These are phyloP conservation scores for Stephania cephalantha DNA, from an alignment of 164 flowering plant genomes.

Conservation along the genomic window DNA sequence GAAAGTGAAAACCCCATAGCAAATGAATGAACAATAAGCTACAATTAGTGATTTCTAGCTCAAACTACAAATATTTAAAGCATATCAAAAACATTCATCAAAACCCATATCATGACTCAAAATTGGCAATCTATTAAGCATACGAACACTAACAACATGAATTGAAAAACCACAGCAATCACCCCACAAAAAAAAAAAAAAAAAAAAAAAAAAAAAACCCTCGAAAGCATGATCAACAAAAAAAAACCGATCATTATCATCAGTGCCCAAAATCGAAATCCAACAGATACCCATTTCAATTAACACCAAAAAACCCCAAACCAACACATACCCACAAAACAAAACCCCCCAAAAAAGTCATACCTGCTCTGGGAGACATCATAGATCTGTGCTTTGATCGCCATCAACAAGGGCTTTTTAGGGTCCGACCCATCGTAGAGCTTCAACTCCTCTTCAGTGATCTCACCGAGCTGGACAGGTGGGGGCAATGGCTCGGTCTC, in stretches of 20 bases:
- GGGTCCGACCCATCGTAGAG: conserved; percentile 79
- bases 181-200: too few species aligned
- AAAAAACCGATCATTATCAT: not conserved
- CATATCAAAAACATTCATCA: too few species aligned
- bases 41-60: too few species aligned
- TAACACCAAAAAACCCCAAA: not conserved
- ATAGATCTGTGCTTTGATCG: conserved; percentile 96
- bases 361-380: conserved; percentile 87
- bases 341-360: not conserved
- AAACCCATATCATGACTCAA: too few species aligned
- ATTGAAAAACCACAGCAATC: too few species aligned
- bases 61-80: too few species aligned
- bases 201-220: not conserved
- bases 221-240: not conserved
- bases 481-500: conserved; percentile 75
- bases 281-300: not conserved
- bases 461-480: conserved; percentile 92
- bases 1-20: too few species aligned
- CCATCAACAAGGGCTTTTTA: conserved; percentile 89
- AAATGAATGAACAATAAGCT: too few species aligned
- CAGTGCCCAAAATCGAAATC: not conserved
- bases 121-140: too few species aligned
- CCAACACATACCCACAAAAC: not conserved
- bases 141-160: too few species aligned
- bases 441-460: conserved; percentile 72